These are phyloP conservation scores for Pulveroboletus ravenelii DNA, from an alignment of 768 basidiomycete species.

Conservation along the genomic window DNA sequence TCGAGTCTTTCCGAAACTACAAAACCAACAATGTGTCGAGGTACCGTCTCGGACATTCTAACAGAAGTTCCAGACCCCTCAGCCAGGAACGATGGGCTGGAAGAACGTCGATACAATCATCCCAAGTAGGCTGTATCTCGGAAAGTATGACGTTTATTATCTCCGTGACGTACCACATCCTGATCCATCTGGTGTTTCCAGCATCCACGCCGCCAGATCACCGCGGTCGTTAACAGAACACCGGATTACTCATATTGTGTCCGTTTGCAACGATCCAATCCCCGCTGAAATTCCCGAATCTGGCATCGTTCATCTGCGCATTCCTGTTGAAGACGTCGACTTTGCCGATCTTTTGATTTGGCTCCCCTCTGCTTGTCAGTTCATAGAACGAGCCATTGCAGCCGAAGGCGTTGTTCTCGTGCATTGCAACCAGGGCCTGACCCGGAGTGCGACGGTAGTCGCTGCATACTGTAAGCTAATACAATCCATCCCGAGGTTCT, in stretches of 20 bases:
- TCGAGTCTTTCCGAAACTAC: constrained; percentile 25
- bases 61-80: constrained; percentile 27
- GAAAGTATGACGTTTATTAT: constrained; percentile 53
- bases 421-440: constrained; percentile 63
- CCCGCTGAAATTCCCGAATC: constrained; percentile 68
- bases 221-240: constrained; percentile 68
- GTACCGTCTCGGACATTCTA: constrained; percentile 18
- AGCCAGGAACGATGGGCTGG: constrained; percentile 39
- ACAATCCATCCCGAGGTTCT: not conserved
- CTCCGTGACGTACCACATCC: constrained; percentile 29
- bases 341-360: constrained; percentile 65
- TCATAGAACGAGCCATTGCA: constrained; percentile 58
- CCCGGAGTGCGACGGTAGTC: constrained; percentile 64
- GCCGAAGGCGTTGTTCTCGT: constrained; percentile 61
- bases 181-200: constrained; percentile 43
- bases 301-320: constrained; percentile 64
- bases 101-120: constrained; percentile 67
- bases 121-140: constrained; percentile 61
- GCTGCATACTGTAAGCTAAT: constrained; percentile 65
- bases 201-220: constrained; percentile 66
- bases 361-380: constrained; percentile 60
- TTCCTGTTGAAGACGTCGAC: constrained; percentile 65
- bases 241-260: constrained; percentile 74
- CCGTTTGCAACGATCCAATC: constrained; percentile 69
- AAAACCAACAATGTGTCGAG: constrained; percentile 31